Conservation (phyloP, 768 basidiomycete species). For the Mrakia frigida region DNA sequence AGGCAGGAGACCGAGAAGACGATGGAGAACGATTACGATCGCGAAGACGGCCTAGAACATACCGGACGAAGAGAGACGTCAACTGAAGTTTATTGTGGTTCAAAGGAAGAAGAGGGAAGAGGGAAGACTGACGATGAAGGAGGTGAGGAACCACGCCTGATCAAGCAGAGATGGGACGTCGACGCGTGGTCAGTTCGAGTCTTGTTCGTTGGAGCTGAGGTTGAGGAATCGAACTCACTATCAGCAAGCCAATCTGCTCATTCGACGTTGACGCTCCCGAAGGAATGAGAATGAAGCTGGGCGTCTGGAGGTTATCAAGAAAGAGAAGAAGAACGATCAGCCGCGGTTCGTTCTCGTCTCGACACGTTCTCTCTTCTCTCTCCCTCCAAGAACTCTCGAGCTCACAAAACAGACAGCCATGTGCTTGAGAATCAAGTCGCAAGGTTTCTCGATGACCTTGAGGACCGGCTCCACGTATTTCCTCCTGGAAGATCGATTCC, state of each 20-base stretch:
- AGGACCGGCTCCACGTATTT: constrained; percentile 20
- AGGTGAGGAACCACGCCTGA: constrained; percentile 21
- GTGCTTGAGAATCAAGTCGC: constrained; percentile 30
- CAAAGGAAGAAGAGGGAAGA: background rate
- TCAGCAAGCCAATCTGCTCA: constrained; percentile 11
- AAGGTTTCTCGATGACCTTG: constrained; percentile 21
- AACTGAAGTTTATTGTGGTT: background rate
- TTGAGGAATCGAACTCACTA: background rate
- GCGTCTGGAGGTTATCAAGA: constrained; percentile 1
- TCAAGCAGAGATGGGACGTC: background rate
- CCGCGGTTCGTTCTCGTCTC: background rate
- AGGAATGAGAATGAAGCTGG: constrained; percentile 23
- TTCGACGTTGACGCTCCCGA: background rate
- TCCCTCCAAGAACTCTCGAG: background rate
- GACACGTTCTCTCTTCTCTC: background rate
- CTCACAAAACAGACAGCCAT: constrained; percentile 28
- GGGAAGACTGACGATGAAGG: constrained; percentile 15
- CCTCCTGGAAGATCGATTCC: background rate
- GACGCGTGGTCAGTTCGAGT: background rate
- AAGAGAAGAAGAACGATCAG: background rate
- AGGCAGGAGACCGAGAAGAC: background rate
- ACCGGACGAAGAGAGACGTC: background rate
- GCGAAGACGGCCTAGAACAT: constrained; percentile 16
- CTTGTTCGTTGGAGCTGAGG: background rate
- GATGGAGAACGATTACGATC: constrained; percentile 7